These are phyloP conservation scores for Epichloe glyceriae DNA, from an alignment of 2,329 filamentous ascomycete species.

Conservation along the genomic window DNA sequence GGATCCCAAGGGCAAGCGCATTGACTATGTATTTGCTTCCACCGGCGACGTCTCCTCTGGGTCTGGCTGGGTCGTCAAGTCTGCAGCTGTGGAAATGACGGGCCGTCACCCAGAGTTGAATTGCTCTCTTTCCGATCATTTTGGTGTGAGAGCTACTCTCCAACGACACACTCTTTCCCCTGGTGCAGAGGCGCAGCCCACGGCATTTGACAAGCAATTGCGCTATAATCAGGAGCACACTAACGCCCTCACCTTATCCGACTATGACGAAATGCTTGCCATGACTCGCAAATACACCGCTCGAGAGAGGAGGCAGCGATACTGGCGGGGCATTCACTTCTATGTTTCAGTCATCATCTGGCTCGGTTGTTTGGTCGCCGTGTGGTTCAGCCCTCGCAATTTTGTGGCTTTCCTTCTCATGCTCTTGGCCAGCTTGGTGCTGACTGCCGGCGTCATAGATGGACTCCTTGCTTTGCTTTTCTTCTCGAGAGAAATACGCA, in stretches of 20 bases:
- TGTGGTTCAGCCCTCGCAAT: slow-evolving; percentile 73
- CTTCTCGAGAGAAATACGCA: slow-evolving; percentile 68
- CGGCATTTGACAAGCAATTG: slow-evolving; percentile 21
- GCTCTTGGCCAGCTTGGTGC: slow-evolving; percentile 63
- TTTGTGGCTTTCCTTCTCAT: slow-evolving; percentile 72
- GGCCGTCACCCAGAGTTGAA: slow-evolving; percentile 66
- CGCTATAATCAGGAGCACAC: slow-evolving; percentile 12
- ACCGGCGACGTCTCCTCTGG: slow-evolving; percentile 28
- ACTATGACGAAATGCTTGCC: slow-evolving; percentile 54
- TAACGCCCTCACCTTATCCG: slow-evolving; percentile 11
- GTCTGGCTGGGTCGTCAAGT: slow-evolving; percentile 53
- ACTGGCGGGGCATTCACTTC: slow-evolving; percentile 64
- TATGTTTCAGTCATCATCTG: slow-evolving; percentile 51
- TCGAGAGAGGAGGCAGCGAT: slow-evolving; percentile 61
- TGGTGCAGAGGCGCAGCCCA: slow-evolving; percentile 7
- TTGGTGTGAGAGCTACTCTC: slow-evolving; percentile 75
- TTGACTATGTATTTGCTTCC: slow-evolving; percentile 88
- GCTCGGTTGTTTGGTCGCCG: slow-evolving; percentile 61
- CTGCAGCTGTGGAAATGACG: slow-evolving; percentile 64
- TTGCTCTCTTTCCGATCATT: slow-evolving; percentile 90
- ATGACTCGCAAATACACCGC: slow-evolving; percentile 55
- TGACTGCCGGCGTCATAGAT: slow-evolving; percentile 67
- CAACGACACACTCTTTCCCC: slow-evolving; percentile 27
- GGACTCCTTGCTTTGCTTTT: slow-evolving; percentile 81
- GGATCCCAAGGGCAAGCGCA: slow-evolving; percentile 68